These are phyloP conservation scores for Zalerion maritima DNA, from an alignment of 495 filamentous ascomycete species.

Conservation along the genomic window DNA sequence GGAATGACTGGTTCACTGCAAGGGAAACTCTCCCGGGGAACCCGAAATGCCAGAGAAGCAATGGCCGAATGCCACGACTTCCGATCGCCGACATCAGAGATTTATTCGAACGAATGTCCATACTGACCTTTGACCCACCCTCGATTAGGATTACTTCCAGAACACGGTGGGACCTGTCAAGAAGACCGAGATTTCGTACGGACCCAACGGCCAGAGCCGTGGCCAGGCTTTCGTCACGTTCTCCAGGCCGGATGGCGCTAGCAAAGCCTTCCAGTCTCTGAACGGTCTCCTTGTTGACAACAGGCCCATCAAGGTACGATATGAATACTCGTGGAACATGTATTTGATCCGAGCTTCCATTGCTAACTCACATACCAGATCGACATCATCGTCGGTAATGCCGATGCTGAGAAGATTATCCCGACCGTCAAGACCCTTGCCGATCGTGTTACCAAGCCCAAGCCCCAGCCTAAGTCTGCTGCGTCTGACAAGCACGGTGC, in stretches of 20 bases:
- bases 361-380: constrained; percentile 42
- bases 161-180: constrained; percentile 82
- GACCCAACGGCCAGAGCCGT: constrained; percentile 78
- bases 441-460: constrained; percentile 67
- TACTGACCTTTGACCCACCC: constrained; percentile 8
- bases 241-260: constrained; percentile 57
- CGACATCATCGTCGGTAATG: constrained; percentile 73
- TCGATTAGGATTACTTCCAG: constrained; percentile 83
- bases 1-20: too few species aligned
- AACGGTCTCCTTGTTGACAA: constrained; percentile 83
- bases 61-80: too few species aligned
- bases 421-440: constrained; percentile 59
- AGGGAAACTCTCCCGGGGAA: too few species aligned
- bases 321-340: background rate
- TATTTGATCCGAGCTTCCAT: too few species aligned
- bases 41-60: too few species aligned
- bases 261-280: constrained; percentile 63
- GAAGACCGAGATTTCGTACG: constrained; percentile 76
- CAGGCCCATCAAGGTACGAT: constrained; percentile 71
- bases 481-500: constrained; percentile 48
- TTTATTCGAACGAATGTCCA: too few species aligned
- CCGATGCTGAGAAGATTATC: constrained; percentile 45
- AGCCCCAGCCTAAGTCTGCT: constrained; percentile 72
- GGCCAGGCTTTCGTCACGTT: constrained; percentile 65
- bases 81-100: too few species aligned